Evolutionary conservation across 2,329 filamentous ascomycete genomes (phyloP).

Genomic region (Aspergillus niger): DNA sequence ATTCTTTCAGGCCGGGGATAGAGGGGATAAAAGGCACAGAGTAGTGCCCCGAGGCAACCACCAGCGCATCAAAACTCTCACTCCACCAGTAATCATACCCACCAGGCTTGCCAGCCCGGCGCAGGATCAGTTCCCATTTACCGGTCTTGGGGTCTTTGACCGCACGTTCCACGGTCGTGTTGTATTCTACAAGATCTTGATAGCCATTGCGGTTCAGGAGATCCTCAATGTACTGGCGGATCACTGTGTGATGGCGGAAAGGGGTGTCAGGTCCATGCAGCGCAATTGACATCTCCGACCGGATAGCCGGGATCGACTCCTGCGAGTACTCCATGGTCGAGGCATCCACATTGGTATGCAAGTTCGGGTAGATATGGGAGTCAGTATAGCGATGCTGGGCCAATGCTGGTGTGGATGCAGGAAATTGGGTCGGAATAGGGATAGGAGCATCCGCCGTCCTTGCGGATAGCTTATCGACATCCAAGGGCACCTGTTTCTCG

Average conservation of each 20-base stretch:
- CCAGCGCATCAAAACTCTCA: conserved; percentile 63
- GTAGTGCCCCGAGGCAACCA: conserved; percentile 64
- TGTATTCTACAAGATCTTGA: conserved; percentile 46
- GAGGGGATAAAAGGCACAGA: conserved; percentile 56
- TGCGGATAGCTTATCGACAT: conserved; percentile 51
- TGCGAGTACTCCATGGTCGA: conserved; percentile 63
- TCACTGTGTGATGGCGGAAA: conserved; percentile 62
- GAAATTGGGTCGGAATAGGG: conserved; percentile 51
- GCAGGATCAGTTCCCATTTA: conserved; percentile 58
- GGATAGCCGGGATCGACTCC: conserved; percentile 54
- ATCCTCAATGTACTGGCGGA: conserved; percentile 59
- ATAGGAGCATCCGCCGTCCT: conserved; percentile 55
- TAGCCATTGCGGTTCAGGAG: conserved; percentile 58
- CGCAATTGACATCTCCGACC: conserved; percentile 45
- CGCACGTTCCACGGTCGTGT: conserved; percentile 63
- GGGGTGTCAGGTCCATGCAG: conserved; percentile 61
- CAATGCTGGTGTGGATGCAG: conserved; percentile 47
- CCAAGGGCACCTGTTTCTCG: conserved; percentile 45
- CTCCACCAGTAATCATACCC: conserved; percentile 62
- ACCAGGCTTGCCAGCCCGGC: conserved; percentile 35
- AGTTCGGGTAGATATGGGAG: conserved; percentile 61
- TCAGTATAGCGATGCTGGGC: conserved; percentile 56
- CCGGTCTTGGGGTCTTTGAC: conserved; percentile 49
- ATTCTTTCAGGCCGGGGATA: conserved; percentile 47
- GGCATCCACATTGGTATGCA: conserved; percentile 67